Conservation (phyloP, 768 basidiomycete genomes). For the Boletus vermiculosoides region DNA sequence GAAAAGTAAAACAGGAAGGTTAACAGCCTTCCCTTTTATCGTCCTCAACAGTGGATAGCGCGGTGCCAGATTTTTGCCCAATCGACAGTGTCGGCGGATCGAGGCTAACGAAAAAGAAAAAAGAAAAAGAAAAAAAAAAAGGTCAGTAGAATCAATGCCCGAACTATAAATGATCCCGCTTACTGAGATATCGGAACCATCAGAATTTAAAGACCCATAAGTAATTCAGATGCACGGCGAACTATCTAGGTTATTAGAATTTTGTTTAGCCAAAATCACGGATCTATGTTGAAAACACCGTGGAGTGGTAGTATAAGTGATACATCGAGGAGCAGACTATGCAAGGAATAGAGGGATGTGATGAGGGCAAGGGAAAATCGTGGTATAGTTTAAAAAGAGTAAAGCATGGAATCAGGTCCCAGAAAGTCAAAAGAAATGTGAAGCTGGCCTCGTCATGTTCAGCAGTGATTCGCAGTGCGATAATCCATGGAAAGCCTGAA, state of each 20-base stretch:
- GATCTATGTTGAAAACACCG: slow-evolving; percentile 28
- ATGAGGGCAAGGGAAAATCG: slow-evolving; percentile 12
- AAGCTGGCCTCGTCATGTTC: slow-evolving; percentile 18
- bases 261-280: slow-evolving; percentile 19
- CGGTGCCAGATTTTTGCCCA: not conserved
- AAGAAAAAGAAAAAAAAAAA: too few species aligned
- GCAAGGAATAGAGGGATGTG: slow-evolving; percentile 23
- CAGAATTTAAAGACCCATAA: slow-evolving; percentile 1
- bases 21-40: not conserved
- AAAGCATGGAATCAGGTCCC: slow-evolving; percentile 28
- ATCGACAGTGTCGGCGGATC: not conserved
- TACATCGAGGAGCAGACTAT: slow-evolving; percentile 35
- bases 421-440: slow-evolving; percentile 21
- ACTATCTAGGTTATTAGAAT: slow-evolving; percentile 29
- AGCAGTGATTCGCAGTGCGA: slow-evolving; percentile 10
- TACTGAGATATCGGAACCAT: slow-evolving; percentile 16
- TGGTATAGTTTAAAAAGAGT: slow-evolving; percentile 33
- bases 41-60: not conserved
- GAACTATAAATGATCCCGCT: slow-evolving; percentile 19
- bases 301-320: slow-evolving; percentile 20
- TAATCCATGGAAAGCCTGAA: slow-evolving; percentile 9
- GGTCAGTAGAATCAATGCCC: slow-evolving; percentile 15
- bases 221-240: slow-evolving; percentile 21
- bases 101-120: slow-evolving; percentile 5
- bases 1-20: slow-evolving; percentile 2